Evolutionary conservation across 371 early-diverging fungal genomes (phyloP).

Genomic region (Apophysomyces elegans): DNA sequence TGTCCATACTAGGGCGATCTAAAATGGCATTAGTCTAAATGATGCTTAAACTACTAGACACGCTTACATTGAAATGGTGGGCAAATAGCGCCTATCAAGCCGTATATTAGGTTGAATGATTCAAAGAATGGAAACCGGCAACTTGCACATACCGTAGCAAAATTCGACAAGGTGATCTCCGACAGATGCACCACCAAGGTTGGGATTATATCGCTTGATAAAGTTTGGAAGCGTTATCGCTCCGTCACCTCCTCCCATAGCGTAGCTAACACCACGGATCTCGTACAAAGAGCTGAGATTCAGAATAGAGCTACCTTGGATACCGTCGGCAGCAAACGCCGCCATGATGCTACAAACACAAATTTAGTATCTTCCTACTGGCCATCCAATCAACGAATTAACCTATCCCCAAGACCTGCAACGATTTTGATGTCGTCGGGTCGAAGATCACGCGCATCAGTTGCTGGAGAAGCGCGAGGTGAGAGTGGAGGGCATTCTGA

Average conservation of each 20-base stretch:
- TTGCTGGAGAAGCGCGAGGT: slow-evolving; percentile 15
- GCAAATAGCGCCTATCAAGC: neutral
- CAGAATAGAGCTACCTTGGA: slow-evolving; percentile 13
- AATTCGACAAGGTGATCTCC: slow-evolving; percentile 29
- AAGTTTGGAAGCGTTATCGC: slow-evolving; percentile 28
- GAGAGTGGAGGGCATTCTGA: slow-evolving; percentile 18
- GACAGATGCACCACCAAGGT: slow-evolving; percentile 21
- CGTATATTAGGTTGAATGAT: neutral
- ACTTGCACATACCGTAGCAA: slow-evolving; percentile 19
- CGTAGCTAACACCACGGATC: slow-evolving; percentile 33
- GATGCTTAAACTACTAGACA: neutral
- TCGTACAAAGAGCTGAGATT: slow-evolving; percentile 17
- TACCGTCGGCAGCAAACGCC: slow-evolving; percentile 19
- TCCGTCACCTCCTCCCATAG: slow-evolving; percentile 27
- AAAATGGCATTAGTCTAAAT: neutral
- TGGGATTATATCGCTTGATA: slow-evolving; percentile 23
- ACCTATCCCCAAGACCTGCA: slow-evolving; percentile 23
- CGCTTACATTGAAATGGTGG: slow-evolving; percentile 10
- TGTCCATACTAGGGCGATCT: slow-evolving; percentile 24
- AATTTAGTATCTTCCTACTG: too few species aligned
- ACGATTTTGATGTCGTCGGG: slow-evolving; percentile 24
- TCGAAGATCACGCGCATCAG: slow-evolving; percentile 18
- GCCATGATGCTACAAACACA: slow-evolving; percentile 16
- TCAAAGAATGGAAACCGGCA: neutral
- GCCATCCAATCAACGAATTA: too few species aligned